Base-by-base conservation (phyloP, 202 grass and related monocot species). In the Panicum virgatum region DNA sequence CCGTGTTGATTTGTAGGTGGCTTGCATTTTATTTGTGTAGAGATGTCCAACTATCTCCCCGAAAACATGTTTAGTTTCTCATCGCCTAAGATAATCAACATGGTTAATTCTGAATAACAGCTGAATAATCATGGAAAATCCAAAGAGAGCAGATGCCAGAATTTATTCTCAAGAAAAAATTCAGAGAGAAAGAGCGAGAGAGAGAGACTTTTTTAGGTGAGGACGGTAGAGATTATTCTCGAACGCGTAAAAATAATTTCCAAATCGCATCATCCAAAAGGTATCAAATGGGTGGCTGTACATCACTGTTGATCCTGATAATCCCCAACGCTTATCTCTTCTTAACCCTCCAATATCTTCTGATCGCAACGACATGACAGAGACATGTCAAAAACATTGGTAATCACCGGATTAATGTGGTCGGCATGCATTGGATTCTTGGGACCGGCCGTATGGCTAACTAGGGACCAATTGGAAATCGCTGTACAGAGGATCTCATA, bases 351-450 rank as follows among this genome's bases (percentile, higher is more conserved):
- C 29, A 43, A 78, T 77, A 84, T 83, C 51, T 59, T 74, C n/a
- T 36, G 86, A 73, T 79, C 59, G 86, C 34, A 83, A 83, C 86
- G 43, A 58, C 57, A 34, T 75, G 86, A 88, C 22, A 80, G 11
- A 6, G 81, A 75, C 75, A 12, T 69, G 57, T 71, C 38, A 3
- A 61, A 84, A 84, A 75, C 74, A 52, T 51, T 67, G 80, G 67
- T 88, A 84, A 88, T 88, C 75, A 34, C 80, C 23, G 20, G 30
- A 84, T 88, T 84, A 88, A 83, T 88, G 75, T 88, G 75, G 73
- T 80, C 75, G 39, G 68, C 67, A 62, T 80, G 68, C 81, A 69
- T 74, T 54, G 42, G 68, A 62, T 88, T 73, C 59, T 73, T 73
- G 58, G 86, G 66, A 59, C 80, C 74, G 60, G 69, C 47, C 47